Evolutionary conservation across 768 basidiomycete genomes (phyloP), one percentile per base, ranked within the genome.

Genomic region (Hemileccinum rubropunctum): DNA sequence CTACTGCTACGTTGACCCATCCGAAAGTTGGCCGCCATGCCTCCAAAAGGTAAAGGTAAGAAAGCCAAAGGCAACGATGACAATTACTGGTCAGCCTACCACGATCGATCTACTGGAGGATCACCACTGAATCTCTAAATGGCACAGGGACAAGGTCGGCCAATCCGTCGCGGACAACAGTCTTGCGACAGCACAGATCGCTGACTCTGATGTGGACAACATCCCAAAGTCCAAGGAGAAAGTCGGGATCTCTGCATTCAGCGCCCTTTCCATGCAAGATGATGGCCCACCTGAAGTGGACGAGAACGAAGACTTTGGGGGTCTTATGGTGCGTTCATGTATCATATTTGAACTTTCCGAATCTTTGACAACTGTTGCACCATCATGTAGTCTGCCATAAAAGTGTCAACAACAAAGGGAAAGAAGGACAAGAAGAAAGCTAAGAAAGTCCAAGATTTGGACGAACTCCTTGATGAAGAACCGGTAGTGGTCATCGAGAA

Each of bases 61-160:
- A 95, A 93, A 62, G 82, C 78, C 27, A 93, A 93, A 73, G 86
- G 83, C 60, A 75, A 74, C 38, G 83, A 86, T 58, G 91, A 95
- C 56, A 84, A 56, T 40, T 88, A 79, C 72, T 95, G 92, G 92
- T 91, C 53, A 52, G 73, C 57, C 18, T 42, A 46, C 48, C 45
- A 36, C 37, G 32, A 39, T 55, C 60, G 50, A 50, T 52, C 39
- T 47, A 33, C 45, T 40, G 17, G 20, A 38, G 47, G 52, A 66
- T 55, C 56, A 42, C 35, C 48, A 30, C 58, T 57, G 54, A 58
- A 45, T 38, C 23, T 26, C 45, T 36, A n/a, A 13, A 41, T 47
- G 54, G 45, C 34, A 53, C 58, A 87, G 84, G 84, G 85, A 82
- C 45, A 78, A 79, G 33, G 78, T 79, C 50, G 88, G 84, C 21